Evolutionary conservation across 441 rosid species (phyloP).

Genomic region (Raphanus hybrid): DNA sequence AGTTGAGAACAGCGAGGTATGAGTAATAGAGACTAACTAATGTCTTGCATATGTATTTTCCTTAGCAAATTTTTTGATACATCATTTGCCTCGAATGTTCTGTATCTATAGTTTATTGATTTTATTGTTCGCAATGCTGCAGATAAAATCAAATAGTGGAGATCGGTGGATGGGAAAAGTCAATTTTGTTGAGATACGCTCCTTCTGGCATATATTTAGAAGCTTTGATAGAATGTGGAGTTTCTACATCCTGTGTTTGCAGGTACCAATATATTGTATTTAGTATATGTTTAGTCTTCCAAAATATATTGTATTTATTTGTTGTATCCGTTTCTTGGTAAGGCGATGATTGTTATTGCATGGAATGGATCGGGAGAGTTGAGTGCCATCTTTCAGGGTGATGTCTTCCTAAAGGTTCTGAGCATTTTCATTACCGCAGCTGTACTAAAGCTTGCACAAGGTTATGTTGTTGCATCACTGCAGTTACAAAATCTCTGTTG

Average conservation of each 20-base stretch:
- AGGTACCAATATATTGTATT: constrained; percentile 45
- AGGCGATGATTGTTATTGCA: constrained; percentile 80
- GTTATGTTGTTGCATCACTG: constrained; percentile 35
- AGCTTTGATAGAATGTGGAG: constrained; percentile 81
- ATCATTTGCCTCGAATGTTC: constrained; percentile 5
- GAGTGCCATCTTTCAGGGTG: constrained; percentile 50
- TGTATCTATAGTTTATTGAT: not conserved
- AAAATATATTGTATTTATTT: constrained; percentile 16
- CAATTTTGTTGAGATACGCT: constrained; percentile 69
- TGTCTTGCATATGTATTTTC: not conserved
- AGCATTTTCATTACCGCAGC: constrained; percentile 87
- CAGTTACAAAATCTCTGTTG: not conserved
- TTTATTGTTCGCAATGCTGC: constrained; percentile 38
- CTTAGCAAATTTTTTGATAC: not conserved
- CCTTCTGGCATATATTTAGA: constrained; percentile 72
- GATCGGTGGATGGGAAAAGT: constrained; percentile 63
- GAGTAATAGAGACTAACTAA: constrained; percentile 8
- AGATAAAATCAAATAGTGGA: constrained; percentile 42
- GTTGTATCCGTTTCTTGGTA: constrained; percentile 12
- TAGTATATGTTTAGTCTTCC: not conserved
- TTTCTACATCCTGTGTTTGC: constrained; percentile 60
- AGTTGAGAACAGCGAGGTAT: constrained; percentile 45
- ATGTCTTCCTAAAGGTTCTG: constrained; percentile 64
- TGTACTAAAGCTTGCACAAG: constrained; percentile 61
- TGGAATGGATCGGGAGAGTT: constrained; percentile 74